Evolutionary conservation across 768 basidiomycete species (phyloP), one percentile per base, ranked within the genome.

Genomic region (Podaxis pistillaris): DNA sequence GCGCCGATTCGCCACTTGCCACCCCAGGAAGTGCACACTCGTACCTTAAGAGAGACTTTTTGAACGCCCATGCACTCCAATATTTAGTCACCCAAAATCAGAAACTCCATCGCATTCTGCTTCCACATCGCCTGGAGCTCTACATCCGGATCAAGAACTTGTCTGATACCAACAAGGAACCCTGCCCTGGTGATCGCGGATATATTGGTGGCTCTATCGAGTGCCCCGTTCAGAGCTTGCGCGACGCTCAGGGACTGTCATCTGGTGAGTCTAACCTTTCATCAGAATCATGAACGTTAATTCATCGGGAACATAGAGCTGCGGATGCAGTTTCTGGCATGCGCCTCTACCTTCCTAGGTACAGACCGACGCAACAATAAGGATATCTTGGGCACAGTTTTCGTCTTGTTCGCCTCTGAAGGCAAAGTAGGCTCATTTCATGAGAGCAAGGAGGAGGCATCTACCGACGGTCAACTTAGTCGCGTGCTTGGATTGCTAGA

Each of bases 81-180:
- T 49, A 51, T 7, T 51, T 59, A 8, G 58, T 59, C 7, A 22
- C 47, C 3, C 58, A 52, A 7, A 59, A 51, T 7, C 19, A 49
- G 11, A 59, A 59, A 12, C 49, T 52, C 3, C 58, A 51, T 59
- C 49, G 49, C 37, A 26, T 37, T 36, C 58, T 52, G 19, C 47
- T 59, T 15, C 49, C 58, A 6, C 58, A 59, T 28, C 58, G 58
- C n/a, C 49, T 59, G 4, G 58, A 59, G 36, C 58, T 59, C 19
- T 59, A 59, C n/a, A 26, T 51, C 15, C 47, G 58, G 8, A 59
- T 59, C 49, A 59, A 59, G 24, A 59, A 51, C 36, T 59, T 49
- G 17, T 59, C 58, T 19, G 49, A 59, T 13, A 19, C 36, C 3
- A 12, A 36, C 33, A 26, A 40, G 13, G 15, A 38, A 33, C 8